Evolutionary conservation across 2,329 filamentous ascomycete genomes (phyloP).

Genomic region (Diplocarpon rosae): DNA sequence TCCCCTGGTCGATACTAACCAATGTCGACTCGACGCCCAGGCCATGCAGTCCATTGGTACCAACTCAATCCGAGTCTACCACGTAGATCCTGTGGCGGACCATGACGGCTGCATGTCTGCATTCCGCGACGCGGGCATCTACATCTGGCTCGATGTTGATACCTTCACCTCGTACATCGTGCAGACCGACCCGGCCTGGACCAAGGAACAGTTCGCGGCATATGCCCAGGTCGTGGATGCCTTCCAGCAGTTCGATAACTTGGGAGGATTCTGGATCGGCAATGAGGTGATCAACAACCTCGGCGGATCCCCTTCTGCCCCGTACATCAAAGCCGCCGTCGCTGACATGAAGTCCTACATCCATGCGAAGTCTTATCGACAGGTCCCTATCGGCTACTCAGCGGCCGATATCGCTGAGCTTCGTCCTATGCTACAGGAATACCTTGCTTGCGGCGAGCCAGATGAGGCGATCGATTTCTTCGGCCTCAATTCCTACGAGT

Average conservation of each 20-base stretch:
- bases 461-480: slow-evolving; percentile 53
- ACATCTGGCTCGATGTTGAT: slow-evolving; percentile 73
- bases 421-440: slow-evolving; percentile 55
- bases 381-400: slow-evolving; percentile 46
- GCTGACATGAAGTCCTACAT: slow-evolving; percentile 45
- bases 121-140: slow-evolving; percentile 71
- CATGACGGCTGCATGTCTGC: slow-evolving; percentile 73
- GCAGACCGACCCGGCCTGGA: slow-evolving; percentile 57
- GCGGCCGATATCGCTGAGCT: slow-evolving; percentile 59
- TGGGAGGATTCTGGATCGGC: slow-evolving; percentile 74
- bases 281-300: slow-evolving; percentile 69
- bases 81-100: slow-evolving; percentile 60
- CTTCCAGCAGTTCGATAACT: slow-evolving; percentile 56
- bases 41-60: slow-evolving; percentile 72
- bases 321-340: slow-evolving; percentile 46
- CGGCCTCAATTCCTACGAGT: slow-evolving; percentile 55
- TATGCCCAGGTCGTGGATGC: slow-evolving; percentile 58
- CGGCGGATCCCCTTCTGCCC: slow-evolving; percentile 39
- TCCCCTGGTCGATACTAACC: slow-evolving; percentile 62
- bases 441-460: slow-evolving; percentile 60
- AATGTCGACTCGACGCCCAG: slow-evolving; percentile 63
- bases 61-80: slow-evolving; percentile 80
- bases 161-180: slow-evolving; percentile 59
- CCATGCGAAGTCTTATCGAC: slow-evolving; percentile 34
- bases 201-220: slow-evolving; percentile 52